A percentile compares a stretch with the other conserved stretches of the same genome.
Conservation (phyloP, 176 grass and related monocot species). For the Zea luxurians region DNA sequence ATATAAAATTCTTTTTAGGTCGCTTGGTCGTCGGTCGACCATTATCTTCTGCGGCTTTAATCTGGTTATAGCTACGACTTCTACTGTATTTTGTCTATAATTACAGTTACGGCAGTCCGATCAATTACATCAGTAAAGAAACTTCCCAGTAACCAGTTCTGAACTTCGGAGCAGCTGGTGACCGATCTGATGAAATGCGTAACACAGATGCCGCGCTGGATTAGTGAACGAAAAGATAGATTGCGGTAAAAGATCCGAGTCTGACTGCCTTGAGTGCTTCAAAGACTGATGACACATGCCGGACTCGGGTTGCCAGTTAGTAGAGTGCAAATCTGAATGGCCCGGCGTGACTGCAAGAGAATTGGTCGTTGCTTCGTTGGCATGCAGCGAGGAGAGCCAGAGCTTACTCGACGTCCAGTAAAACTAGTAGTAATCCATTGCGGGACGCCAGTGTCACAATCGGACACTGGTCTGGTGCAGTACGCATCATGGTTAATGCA, state of each 20-base stretch:
- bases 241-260: not conserved
- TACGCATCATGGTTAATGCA: conserved; percentile 11
- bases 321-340: not conserved
- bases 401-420: not conserved
- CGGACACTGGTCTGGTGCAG: conserved; percentile 4
- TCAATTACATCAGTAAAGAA: not conserved
- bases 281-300: not conserved
- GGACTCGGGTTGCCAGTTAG: not conserved
- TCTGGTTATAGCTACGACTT: too few species aligned
- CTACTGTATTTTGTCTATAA: too few species aligned
- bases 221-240: not conserved
- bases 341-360: not conserved
- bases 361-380: not conserved
- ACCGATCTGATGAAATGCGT: conserved; percentile 10
- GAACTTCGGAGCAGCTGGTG: not conserved
- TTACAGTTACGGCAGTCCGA: too few species aligned
- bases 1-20: too few species aligned
- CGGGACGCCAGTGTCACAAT: conserved; percentile 29
- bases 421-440: not conserved
- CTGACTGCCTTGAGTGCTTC: not conserved
- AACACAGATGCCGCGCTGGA: not conserved
- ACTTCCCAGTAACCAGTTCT: not conserved
- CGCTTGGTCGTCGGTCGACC: too few species aligned
- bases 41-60: too few species aligned
- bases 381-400: not conserved